Evolutionary conservation across 1,139 yeast genomes (phyloP).

Genomic region (Debaryomycetaceae sp.): DNA sequence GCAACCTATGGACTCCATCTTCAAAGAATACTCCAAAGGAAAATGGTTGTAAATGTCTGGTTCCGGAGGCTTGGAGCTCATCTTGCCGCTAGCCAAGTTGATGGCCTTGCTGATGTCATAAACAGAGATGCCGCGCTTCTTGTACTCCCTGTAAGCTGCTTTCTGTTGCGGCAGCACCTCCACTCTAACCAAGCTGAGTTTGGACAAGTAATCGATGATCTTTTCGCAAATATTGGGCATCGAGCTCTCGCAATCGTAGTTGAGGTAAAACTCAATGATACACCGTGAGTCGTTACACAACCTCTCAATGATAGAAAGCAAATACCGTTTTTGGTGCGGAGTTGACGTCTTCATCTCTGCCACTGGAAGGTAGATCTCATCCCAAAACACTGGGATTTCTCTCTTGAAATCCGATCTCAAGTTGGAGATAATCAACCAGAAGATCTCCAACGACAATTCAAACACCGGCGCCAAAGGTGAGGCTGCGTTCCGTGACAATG

Average conservation of each 20-base stretch:
- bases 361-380: constrained; percentile 91
- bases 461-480: constrained; percentile 89
- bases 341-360: constrained; percentile 90
- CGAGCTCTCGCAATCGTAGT: constrained; percentile 87
- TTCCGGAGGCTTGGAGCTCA: constrained; percentile 58
- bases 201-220: constrained; percentile 72
- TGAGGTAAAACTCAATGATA: constrained; percentile 84
- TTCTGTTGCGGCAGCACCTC: constrained; percentile 71
- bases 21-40: constrained; percentile 79
- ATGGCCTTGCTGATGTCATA: constrained; percentile 74
- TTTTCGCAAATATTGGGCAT: constrained; percentile 86
- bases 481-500: constrained; percentile 88
- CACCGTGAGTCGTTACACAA: constrained; percentile 87
- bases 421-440: constrained; percentile 83
- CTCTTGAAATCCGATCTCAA: constrained; percentile 83
- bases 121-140: constrained; percentile 60
- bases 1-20: constrained; percentile 75
- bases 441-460: constrained; percentile 87
- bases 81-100: constrained; percentile 65
- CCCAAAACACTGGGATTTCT: constrained; percentile 90
- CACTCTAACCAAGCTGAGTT: constrained; percentile 64
- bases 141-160: constrained; percentile 58
- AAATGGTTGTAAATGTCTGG: constrained; percentile 52
- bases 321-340: constrained; percentile 84
- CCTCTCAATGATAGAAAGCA: constrained; percentile 72